phyloP scores from a whole-genome alignment of 306 rosid genomes.

The Pterocarpus santalinus region DNA sequence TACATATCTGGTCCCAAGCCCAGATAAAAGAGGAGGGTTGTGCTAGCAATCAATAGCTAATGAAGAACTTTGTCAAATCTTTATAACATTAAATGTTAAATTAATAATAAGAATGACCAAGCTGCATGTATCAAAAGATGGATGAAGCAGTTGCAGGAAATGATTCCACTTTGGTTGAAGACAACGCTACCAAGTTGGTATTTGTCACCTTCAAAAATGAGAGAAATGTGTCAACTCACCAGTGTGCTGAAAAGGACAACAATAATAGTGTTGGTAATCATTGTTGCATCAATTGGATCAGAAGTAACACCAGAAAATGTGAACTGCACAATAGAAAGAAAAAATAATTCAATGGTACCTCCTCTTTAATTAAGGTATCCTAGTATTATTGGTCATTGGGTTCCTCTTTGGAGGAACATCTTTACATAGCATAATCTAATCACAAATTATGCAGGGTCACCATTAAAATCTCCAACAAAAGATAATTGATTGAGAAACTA shows the following conservation, averaged over 20 bases:
- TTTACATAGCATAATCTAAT: neutral
- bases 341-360: neutral
- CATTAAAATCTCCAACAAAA: conserved; percentile 21
- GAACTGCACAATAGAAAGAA: conserved; percentile 61
- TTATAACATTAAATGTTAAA: too few relatives aligned
- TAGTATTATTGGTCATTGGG: neutral
- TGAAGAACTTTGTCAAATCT: too few relatives aligned
- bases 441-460: neutral
- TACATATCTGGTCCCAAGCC: too few relatives aligned
- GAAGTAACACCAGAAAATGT: conserved; percentile 80
- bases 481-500: conserved; percentile 17
- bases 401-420: neutral
- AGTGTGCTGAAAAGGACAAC: conserved; percentile 87
- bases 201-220: neutral
- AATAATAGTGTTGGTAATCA: conserved; percentile 84
- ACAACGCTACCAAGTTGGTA: neutral
- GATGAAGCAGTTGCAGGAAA: neutral
- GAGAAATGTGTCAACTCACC: conserved; percentile 55
- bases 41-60: too few relatives aligned
- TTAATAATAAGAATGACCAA: conserved; percentile 21
- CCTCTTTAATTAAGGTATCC: neutral
- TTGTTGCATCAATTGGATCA: conserved; percentile 77
- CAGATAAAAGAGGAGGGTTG: too few relatives aligned
- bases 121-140: neutral
- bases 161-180: neutral